Base-by-base conservation (phyloP, 768 basidiomycete species). In the Trametes coccinea region DNA sequence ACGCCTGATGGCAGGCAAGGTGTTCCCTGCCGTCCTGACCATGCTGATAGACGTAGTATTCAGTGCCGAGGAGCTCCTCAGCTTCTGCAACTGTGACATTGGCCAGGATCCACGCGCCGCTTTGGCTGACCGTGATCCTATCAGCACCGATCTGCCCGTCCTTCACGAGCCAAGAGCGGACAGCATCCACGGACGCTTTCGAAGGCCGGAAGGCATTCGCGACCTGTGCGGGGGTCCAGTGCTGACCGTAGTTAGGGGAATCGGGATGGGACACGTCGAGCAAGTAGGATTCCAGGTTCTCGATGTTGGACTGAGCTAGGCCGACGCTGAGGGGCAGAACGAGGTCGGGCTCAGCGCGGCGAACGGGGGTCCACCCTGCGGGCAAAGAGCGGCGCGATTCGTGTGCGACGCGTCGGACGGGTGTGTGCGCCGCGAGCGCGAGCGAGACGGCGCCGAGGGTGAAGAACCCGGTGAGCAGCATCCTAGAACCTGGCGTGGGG, bases 21-120 rank as follows among this genome's bases (percentile, higher is more conserved):
- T 88, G 73, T 37, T 76, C 72, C 22, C 82, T 81, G 4, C 82
- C 85, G 53, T 75, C 80, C 27, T 74, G 72, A 8, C 70, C 69
- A 67, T 89, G 82, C 58, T 79, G 74, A 79, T 84, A 90, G 37
- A 86, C 71, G 60, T 83, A 74, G 69, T 89, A 91, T 63, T 80
- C 76, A 2, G 82, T 70, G 39, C 73, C 67, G 44, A 84, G 66
- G 2, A 83, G 73, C 5, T 66, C 63, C 65, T 83, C 82, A 0
- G 76, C 78, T 64, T 84, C 83, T 33, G 51, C 65, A 10, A 77
- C 74, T 16, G 78, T 78, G 5, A 75, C 73, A 57, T 75, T 72
- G 51, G 79, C 62, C 41, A 76, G 70, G 39, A 84, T 61, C 79
- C 81, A 82, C 0, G 76, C 77, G 59, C 76, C 79, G 60, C 74